Base-by-base conservation (phyloP, 371 early-diverging fungal species). In the Mucor saturninus region DNA sequence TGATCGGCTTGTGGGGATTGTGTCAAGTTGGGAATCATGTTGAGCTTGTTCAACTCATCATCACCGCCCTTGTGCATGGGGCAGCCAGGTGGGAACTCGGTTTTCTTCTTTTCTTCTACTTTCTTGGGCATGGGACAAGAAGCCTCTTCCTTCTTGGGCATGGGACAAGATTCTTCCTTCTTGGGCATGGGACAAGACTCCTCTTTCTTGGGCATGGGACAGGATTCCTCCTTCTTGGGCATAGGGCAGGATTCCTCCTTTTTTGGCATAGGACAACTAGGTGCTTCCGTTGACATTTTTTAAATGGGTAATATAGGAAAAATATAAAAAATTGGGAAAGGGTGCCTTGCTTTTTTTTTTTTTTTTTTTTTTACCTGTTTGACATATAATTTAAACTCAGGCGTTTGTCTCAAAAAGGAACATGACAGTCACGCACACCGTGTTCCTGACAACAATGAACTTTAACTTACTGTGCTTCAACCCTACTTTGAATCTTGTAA, bases 11-110 rank as follows among this genome's bases (percentile, higher is more conserved):
- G 86, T 56, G 79, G 83, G 13, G 73, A 62, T 65, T 95, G 95
- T 4, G 88, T 63, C 39, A 93, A 75, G 11, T 85, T 48, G 4
- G 94, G 93, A 79, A 94, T 95, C 88, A 94, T 92, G 82, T 96
- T 96, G 51, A 85, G 81, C 4, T 93, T 88, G 69, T 95, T 93
- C 13, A 91, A 49, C 35, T 76, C 69, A 7, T 67, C 65, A 9
- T 76, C 69, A 7, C 65, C 65, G 7, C 68, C 52, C 15, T 80
- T 72, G 61, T 86, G 83, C 83, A 84, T 83, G 11, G 85, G 83
- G 57, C 86, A 57, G 8, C 57, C 57, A 35, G 57, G 57, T 32
- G 57, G 57, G 43, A 57, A 31, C 11, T 32, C 43, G 68, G 62
- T 15, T 9, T 48, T 48, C 48, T 48, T 42, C 43, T 42, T 42